Base-by-base conservation (phyloP, 768 basidiomycete genomes). In the Termitomyces sp. region DNA sequence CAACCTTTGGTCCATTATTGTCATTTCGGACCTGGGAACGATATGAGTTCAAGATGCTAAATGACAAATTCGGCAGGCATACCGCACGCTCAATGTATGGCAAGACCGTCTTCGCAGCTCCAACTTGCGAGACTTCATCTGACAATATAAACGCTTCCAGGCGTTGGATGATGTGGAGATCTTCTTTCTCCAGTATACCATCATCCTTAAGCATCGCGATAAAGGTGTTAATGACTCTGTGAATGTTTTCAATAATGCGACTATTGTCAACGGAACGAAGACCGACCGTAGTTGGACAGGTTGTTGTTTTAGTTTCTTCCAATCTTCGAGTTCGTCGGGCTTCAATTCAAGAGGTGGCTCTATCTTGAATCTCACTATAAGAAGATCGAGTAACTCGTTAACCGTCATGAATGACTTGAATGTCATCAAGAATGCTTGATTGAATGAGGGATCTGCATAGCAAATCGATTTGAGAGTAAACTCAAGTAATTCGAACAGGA, bases 371-470 rank as follows among this genome's bases (percentile, higher is more conserved):
- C 96, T 85, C 43, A 81, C 77, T 7, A 89, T 80, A 20, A 98
- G 84, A 13, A 89, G 76, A 55, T 93, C 85, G 53, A 96, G 86
- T 10, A 98, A 73, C 44, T 93, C 86, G 52, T 90, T 82, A 39
- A 90, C 74, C 7, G 85, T 86, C 15, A 91, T 91, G 70, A 98
- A 98, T 1, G 93, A 94, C 65, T 95, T 92, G 78, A 92, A 97
- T 1, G 96, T 97, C 83, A 97, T 88, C 59, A 98, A 72, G 80
- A 98, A 98, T 1, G 94, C 87, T 66, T 87, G 86, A 68, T 80
- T 89, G 72, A 88, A 96, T 7, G 82, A 81, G 1, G 86, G 80
- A 68, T 97, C 61, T 54, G 49, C 52, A 20, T 11, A 13, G 32
- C 43, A 47, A 56, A 20, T 12, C 46, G 3, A 33, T 36, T n/a